phyloP scores from a whole-genome alignment of 2,329 filamentous ascomycete species.

The Penicillium brevicompactum region DNA sequence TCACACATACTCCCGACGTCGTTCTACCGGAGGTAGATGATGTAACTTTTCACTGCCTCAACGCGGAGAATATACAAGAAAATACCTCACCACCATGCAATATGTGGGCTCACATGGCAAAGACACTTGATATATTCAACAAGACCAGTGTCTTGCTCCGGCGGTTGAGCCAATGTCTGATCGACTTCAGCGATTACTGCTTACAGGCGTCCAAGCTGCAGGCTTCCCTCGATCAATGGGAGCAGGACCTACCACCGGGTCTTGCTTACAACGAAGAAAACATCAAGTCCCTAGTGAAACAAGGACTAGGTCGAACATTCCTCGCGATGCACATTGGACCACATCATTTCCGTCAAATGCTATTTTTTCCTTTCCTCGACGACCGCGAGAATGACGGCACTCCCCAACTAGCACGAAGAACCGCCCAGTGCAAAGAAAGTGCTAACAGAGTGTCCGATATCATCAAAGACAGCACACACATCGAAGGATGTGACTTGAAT shows the following conservation, averaged over 20 bases:
- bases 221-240: conserved; percentile 18
- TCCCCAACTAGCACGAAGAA: not conserved
- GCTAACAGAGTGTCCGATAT: conserved; percentile 20
- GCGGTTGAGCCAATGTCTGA: conserved; percentile 15
- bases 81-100: conserved; percentile 10
- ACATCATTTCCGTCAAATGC: conserved; percentile 26
- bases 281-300: conserved; percentile 12
- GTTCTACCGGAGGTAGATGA: conserved; percentile 20
- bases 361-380: conserved; percentile 25
- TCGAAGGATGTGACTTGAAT: conserved; percentile 20
- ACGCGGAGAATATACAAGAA: conserved; percentile 7
- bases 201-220: conserved; percentile 11
- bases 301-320: conserved; percentile 21
- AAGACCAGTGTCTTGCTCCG: conserved; percentile 17
- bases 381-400: conserved; percentile 2
- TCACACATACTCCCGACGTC: not conserved
- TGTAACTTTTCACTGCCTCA: conserved; percentile 15
- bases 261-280: conserved; percentile 17
- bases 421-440: conserved; percentile 19
- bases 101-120: conserved; percentile 26
- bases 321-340: conserved; percentile 26
- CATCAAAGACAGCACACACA: conserved; percentile 14
- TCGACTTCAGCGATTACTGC: conserved; percentile 20
- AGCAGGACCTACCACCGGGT: conserved; percentile 9
- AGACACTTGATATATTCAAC: conserved; percentile 19